A percentile compares a stretch with the other conserved stretches of the same genome.
phyloP scores from a whole-genome alignment of 1,284 basidiomycete species.

The Papiliotrema nemorosa region DNA sequence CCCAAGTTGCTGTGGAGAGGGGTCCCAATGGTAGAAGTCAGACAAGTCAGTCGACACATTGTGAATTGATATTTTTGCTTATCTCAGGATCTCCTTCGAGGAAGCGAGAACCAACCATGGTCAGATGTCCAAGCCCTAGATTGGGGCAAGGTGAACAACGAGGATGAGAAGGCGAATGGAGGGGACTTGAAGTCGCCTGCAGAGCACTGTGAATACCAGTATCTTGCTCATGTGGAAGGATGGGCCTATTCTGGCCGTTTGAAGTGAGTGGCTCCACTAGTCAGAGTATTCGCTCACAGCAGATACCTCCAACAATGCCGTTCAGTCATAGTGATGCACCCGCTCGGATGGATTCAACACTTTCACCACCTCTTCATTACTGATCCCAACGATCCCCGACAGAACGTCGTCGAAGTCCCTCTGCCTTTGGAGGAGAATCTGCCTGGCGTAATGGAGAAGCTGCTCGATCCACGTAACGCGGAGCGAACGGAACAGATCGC shows the following conservation, averaged over 20 bases:
- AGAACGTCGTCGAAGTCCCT: constrained; percentile 43
- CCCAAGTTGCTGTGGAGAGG: constrained; percentile 43
- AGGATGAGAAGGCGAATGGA: constrained; percentile 16
- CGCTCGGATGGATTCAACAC: constrained; percentile 40
- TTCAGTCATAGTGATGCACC: constrained; percentile 42
- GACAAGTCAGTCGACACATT: constrained; percentile 20
- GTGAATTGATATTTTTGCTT: neutral
- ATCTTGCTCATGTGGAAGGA: constrained; percentile 46
- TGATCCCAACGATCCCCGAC: constrained; percentile 29
- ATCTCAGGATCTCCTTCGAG: constrained; percentile 32
- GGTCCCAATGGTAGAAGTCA: constrained; percentile 36
- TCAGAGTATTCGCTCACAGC: neutral
- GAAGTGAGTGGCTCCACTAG: constrained; percentile 24
- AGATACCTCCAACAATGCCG: constrained; percentile 46
- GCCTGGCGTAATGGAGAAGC: constrained; percentile 35
- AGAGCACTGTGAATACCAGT: constrained; percentile 47
- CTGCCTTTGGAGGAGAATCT: constrained; percentile 29
- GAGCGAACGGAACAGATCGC: constrained; percentile 35
- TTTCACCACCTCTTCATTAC: constrained; percentile 46
- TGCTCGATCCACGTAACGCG: constrained; percentile 23
- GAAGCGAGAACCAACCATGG: constrained; percentile 27
- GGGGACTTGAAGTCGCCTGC: constrained; percentile 34
- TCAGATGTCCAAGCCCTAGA: constrained; percentile 28
- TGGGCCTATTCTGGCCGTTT: constrained; percentile 43
- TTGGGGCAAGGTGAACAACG: constrained; percentile 29